These are phyloP conservation scores for Pseudocohnilembus persalinus DNA, from an alignment of 169 alveolate genomes.

Conservation along the genomic window DNA sequence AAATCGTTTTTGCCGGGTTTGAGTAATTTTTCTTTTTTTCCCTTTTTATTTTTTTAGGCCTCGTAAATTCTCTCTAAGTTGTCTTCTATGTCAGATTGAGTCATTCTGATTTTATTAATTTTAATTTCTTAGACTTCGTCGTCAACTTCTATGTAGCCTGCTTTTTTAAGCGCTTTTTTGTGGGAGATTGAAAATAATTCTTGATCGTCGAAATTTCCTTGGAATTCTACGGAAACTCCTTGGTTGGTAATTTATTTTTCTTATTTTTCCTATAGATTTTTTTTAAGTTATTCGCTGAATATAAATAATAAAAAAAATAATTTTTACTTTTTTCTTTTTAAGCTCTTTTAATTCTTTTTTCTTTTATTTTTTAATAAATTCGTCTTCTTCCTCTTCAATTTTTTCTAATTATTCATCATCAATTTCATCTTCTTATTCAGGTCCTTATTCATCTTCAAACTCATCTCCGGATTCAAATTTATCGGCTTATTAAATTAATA, in stretches of 20 bases:
- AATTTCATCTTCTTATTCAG: conserved; percentile 51
- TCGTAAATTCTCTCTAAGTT: conserved; percentile 22
- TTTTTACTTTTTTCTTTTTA: conserved; percentile 21
- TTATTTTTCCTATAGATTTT: conserved; percentile 23
- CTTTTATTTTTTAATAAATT: conserved; percentile 63
- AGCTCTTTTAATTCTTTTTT: conserved; percentile 41
- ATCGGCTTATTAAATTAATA: no score
- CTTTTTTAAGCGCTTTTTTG: background rate
- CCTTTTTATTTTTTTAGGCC: background rate
- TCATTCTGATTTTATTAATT: background rate
- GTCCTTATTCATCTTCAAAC: conserved; percentile 48
- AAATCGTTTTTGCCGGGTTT: background rate
- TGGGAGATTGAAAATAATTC: background rate
- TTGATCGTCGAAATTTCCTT: conserved; percentile 6
- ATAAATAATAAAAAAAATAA: background rate
- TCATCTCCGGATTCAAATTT: conserved; percentile 53
- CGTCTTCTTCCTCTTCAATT: conserved; percentile 56
- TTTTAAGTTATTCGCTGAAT: conserved; percentile 10
- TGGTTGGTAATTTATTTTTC: conserved; percentile 20
- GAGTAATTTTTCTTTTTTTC: background rate
- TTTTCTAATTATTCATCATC: conserved; percentile 55
- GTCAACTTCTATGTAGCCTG: conserved; percentile 4
- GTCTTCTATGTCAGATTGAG: conserved; percentile 6
- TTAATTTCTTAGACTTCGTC: conserved; percentile 15
- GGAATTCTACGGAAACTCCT: conserved; percentile 15